These are phyloP conservation scores for Trichoderma sp. DNA, from an alignment of 2,329 filamentous ascomycete species.

Conservation along the genomic window DNA sequence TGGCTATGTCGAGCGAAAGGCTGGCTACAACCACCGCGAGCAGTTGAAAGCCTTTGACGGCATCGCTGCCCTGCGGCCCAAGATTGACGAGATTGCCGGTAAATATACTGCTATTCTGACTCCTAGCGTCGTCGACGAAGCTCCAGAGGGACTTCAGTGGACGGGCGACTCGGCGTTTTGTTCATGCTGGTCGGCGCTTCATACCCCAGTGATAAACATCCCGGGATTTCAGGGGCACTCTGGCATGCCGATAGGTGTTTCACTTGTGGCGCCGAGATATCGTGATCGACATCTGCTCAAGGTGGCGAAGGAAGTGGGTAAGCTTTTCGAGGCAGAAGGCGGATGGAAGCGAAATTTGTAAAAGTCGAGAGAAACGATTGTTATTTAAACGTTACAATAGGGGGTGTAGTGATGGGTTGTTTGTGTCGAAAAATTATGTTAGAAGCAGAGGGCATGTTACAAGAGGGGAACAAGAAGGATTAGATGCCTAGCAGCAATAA, in stretches of 20 bases:
- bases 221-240: constrained; percentile 55
- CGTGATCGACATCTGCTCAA: constrained; percentile 44
- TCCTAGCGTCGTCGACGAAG: constrained; percentile 58
- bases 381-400: not conserved
- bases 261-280: constrained; percentile 48
- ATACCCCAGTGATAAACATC: constrained; percentile 62
- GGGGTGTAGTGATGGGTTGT: not conserved
- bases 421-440: not conserved
- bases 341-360: constrained; percentile 28
- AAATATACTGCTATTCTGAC: constrained; percentile 55
- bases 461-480: not conserved
- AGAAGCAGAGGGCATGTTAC: not conserved
- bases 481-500: no score
- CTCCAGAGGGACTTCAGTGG: constrained; percentile 48
- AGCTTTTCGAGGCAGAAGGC: constrained; percentile 33
- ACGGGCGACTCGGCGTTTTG: constrained; percentile 56
- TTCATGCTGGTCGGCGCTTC: constrained; percentile 53
- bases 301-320: constrained; percentile 38
- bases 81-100: constrained; percentile 50
- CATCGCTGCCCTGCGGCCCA: constrained; percentile 50
- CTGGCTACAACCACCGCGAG: constrained; percentile 41
- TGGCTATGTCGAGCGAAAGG: constrained; percentile 49
- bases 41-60: constrained; percentile 53
- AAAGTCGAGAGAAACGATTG: not conserved
- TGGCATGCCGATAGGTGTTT: constrained; percentile 58